Base-by-base conservation (phyloP, 257 asterid species). In the Solanum gandarillasii region DNA sequence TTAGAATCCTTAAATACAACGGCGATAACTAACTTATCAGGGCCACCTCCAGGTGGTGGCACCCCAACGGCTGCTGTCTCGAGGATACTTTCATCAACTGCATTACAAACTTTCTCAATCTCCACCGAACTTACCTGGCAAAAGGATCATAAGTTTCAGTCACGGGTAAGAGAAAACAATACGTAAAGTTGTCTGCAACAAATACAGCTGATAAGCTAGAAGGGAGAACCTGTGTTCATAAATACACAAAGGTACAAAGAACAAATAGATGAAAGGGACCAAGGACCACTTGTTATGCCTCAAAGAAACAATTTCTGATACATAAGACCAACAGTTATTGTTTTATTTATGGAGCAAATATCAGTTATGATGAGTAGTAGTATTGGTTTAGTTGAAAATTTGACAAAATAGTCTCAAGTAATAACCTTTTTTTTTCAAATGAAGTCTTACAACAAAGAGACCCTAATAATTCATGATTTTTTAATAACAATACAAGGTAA, bases 1-100 rank as follows among this genome's bases (percentile, higher is more conserved):
- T 81, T 76, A 8, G 95, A 83, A 90, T 95, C 93, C 88, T 94
- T 97, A 89, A 94, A 91, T 48, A 94, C 98, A 86, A 95, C 95
- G 32, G 94, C 98, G 14, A 97, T 84, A 8, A 92, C 92, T 89
- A 97, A 88, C 88, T 92, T 93, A 93, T 97, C 98, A 1, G 99
- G 98, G 43, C 99, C 99, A 12, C 99, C 98, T 70, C 95, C 97
- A 32, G 93, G 84, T 38, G 96, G 97, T 34, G 99, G 96, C 60
- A 97, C 95, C 88, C 94, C 98, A 43, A 95, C 86, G 52, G 99
- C 98, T 87, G 99, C 99, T 32, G 98, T 97, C 93, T 97, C 99
- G 2, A 97, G 92, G 83, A 97, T 91, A 84, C 84, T 86, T 25
- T 87, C 27, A 86, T 91, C 92, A 34, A 91, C 97, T 36, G 94